Evolutionary conservation across 352 stramenopile species (phyloP).

Genomic region (Phytopythium mirpurense): DNA sequence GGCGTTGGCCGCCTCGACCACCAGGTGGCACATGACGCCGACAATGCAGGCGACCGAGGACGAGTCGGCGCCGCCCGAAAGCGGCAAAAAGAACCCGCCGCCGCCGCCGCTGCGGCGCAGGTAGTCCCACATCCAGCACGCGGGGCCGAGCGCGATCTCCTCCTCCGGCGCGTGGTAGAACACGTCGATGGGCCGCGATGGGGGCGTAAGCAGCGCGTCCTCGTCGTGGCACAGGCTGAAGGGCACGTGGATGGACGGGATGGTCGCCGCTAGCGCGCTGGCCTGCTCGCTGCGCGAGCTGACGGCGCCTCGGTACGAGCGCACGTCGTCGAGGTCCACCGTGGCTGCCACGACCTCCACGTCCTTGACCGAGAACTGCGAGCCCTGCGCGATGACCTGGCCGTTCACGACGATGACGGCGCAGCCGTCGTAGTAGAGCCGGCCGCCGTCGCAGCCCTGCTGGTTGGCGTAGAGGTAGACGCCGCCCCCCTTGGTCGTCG

Average conservation of each 20-base stretch:
- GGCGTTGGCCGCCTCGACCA: conserved; percentile 79
- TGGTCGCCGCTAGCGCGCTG: conserved; percentile 56
- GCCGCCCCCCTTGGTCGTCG: conserved; percentile 94
- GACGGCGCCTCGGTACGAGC: conserved; percentile 92
- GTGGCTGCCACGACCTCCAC: conserved; percentile 97
- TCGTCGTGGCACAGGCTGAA: conserved; percentile 80
- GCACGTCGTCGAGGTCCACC: conserved; percentile 97
- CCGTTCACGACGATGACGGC: conserved; percentile 97
- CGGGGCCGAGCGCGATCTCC: conserved; percentile 96
- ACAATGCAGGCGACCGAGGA: conserved; percentile 96
- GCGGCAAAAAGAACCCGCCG: conserved; percentile 93
- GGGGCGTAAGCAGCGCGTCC: conserved; percentile 19
- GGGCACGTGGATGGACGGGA: conserved; percentile 67
- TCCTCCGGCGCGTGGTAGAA: conserved; percentile 91
- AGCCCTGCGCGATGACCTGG: conserved; percentile 93
- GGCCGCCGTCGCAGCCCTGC: conserved; percentile 95
- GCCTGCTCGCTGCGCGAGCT: conserved; percentile 95
- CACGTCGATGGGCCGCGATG: conserved; percentile 56
- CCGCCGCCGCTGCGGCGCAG: conserved; percentile 82
- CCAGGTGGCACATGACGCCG: conserved; percentile 96
- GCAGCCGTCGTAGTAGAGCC: conserved; percentile 97
- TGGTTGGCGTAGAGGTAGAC: conserved; percentile 99
- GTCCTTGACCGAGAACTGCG: conserved; percentile 96
- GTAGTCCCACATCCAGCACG: conserved; percentile 99
- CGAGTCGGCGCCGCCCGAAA: conserved; percentile 96